A percentile compares a stretch with the other conserved stretches of the same genome.
These are phyloP conservation scores for Pythium utonaiense DNA, from an alignment of 352 stramenopile genomes.

Conservation along the genomic window DNA sequence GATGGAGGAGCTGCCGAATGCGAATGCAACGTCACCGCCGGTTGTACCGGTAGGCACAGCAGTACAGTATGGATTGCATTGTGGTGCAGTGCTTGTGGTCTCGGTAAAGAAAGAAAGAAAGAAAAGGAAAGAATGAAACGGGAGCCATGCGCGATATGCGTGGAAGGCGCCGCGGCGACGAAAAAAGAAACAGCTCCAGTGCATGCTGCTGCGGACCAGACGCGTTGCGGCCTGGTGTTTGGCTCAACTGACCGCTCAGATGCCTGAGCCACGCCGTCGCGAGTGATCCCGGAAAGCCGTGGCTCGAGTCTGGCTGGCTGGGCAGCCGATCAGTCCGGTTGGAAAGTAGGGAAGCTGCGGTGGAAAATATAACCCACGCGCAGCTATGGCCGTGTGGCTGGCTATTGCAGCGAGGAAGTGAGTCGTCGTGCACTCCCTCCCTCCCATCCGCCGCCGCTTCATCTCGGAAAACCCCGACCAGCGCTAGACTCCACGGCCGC, in stretches of 20 bases:
- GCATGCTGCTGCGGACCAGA: constrained; percentile 6
- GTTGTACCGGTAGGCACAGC: too few species aligned
- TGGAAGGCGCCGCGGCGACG: background rate
- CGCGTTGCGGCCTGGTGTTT: background rate
- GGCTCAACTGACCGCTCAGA: constrained; percentile 15
- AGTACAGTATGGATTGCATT: too few species aligned
- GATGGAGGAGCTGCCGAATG: background rate
- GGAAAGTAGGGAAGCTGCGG: constrained; percentile 23
- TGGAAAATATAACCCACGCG: constrained; percentile 30
- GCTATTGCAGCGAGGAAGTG: constrained; percentile 3
- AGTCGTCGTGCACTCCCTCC: constrained; percentile 9
- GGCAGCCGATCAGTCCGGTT: constrained; percentile 16
- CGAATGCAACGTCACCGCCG: background rate
- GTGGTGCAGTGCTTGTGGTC: too few species aligned
- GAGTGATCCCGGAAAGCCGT: constrained; percentile 8
- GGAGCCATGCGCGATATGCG: background rate
- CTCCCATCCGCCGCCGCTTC: background rate
- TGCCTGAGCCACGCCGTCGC: constrained; percentile 9
- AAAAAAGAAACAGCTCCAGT: constrained; percentile 25
- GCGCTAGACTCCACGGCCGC: background rate
- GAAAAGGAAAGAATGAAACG: constrained; percentile 11
- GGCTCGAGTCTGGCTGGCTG: constrained; percentile 2
- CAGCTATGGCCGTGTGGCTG: background rate
- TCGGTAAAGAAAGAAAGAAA: constrained; percentile 20
- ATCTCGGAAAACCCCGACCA: constrained; percentile 18